These are phyloP conservation scores for Decorospora gaudefroyi DNA, from an alignment of 2,329 filamentous ascomycete genomes.

Conservation along the genomic window DNA sequence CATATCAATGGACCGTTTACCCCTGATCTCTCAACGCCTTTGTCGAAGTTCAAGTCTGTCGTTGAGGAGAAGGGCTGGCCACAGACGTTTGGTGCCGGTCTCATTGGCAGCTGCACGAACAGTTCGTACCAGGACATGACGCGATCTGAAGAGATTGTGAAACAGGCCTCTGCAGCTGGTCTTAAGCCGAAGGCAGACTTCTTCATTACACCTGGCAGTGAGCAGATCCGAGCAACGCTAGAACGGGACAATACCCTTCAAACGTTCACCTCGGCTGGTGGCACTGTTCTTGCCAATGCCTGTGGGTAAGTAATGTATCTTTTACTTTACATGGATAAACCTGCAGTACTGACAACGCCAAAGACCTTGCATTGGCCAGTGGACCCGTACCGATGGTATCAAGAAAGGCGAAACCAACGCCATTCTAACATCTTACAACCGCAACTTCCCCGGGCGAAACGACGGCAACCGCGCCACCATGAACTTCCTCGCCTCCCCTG, in stretches of 20 bases:
- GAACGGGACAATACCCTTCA: conserved; percentile 84
- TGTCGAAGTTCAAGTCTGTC: conserved; percentile 85
- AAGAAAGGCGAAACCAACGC: conserved; percentile 86
- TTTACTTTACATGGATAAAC: not conserved
- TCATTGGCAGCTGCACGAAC: conserved; percentile 98
- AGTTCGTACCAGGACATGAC: conserved; percentile 99
- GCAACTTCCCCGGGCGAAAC: conserved; percentile 96
- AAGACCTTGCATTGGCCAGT: conserved; percentile 82
- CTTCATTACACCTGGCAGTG: conserved; percentile 94
- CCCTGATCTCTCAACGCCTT: conserved; percentile 88
- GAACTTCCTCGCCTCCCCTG: conserved; percentile 97
- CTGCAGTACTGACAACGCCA: conserved; percentile 14
- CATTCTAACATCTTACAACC: conserved; percentile 96
- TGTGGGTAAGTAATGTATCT: conserved; percentile 60
- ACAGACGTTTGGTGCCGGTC: conserved; percentile 82
- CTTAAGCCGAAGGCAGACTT: conserved; percentile 88
- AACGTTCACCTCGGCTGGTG: conserved; percentile 84
- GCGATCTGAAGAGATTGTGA: conserved; percentile 86
- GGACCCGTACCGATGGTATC: conserved; percentile 87
- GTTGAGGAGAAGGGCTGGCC: conserved; percentile 89
- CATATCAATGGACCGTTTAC: conserved; percentile 98
- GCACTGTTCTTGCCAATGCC: conserved; percentile 88
- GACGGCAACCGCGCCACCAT: conserved; percentile 96
- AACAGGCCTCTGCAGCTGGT: conserved; percentile 86
- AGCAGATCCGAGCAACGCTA: conserved; percentile 93